Evolutionary conservation across 202 grass and related monocot species (phyloP).

Genomic region (Zoysia matrella): DNA sequence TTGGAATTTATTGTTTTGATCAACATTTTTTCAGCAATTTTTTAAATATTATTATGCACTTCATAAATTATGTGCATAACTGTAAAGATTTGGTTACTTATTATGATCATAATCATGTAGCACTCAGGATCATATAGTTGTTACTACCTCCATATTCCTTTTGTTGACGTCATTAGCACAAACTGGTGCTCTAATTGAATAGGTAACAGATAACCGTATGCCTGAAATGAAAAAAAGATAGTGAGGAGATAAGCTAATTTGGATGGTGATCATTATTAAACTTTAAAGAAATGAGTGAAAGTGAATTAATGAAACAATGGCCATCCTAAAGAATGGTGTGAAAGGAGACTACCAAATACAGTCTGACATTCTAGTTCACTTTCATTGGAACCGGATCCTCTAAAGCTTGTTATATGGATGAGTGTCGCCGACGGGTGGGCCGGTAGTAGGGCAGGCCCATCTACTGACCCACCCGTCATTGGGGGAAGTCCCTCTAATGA

Average conservation of each 20-base stretch:
- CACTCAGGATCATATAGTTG: neutral
- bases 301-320: constrained; percentile 32
- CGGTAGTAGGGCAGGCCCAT: too few relatives aligned
- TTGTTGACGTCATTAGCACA: too few relatives aligned
- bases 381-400: constrained; percentile 1
- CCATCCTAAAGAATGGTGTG: constrained; percentile 21
- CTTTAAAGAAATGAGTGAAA: constrained; percentile 29
- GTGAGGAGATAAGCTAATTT: constrained; percentile 7
- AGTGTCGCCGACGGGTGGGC: too few relatives aligned
- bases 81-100: neutral
- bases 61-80: neutral
- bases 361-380: constrained; percentile 31
- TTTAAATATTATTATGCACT: neutral
- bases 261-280: neutral
- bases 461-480: too few relatives aligned
- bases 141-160: too few relatives aligned
- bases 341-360: constrained; percentile 21
- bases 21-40: neutral
- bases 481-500: too few relatives aligned
- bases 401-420: too few relatives aligned
- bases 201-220: constrained; percentile 30
- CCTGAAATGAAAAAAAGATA: constrained; percentile 20
- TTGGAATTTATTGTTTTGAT: constrained; percentile 25
- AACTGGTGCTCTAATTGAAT: constrained; percentile 4
- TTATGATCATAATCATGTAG: constrained; percentile 18